Base-by-base conservation (phyloP, 73 alveolate genomes). In the Diophrys appendiculata region DNA sequence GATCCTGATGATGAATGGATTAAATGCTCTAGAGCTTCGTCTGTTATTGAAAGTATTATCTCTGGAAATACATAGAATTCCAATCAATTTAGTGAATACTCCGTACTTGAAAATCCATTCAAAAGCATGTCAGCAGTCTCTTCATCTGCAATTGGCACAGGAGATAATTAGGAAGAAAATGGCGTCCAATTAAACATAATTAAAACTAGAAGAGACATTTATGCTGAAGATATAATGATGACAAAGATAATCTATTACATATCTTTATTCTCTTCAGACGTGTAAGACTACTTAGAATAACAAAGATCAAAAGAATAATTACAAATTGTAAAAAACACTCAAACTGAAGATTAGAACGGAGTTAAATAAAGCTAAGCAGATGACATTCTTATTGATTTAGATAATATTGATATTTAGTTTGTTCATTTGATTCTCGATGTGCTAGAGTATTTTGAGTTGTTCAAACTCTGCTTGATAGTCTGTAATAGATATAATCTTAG, bases 401-500 rank as follows among this genome's bases (percentile, higher is more conserved):
- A 94, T 82, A 88, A 91, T 33, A 90, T 94, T 11, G 94, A 86
- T 65, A 71, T 77, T 28, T 90, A 88, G 8, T 82, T 92, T 73
- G 88, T 94, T 29, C 74, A 91, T 26, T 78, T 92, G 65, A 80
- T 94, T 0, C 77, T 94, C 29, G 98, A 94, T 79, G 91, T 92
- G 23, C 86, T 94, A 22, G 98, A 94, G 70, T 73, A 92, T 70
- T 94, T 86, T 86, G 95, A 93, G 72, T 72, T 88, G 80, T 92
- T 77, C 75, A 92, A 90, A 77, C 84, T 94, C 18, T 92, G 97
- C 55, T 84, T 94, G 77, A 88, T 94, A 72, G 92, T 94, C 77
- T 94, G 98, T 88, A 94, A 94, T 72, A 76, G 98, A 67, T 94
- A 94, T 64, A 83, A 92, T 55, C 68, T 94, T 55, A 88, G 85